A percentile compares a stretch with the other conserved stretches of the same genome.
phyloP scores from a whole-genome alignment of 306 rosid genomes.

The Pachyrhizus erosus region DNA sequence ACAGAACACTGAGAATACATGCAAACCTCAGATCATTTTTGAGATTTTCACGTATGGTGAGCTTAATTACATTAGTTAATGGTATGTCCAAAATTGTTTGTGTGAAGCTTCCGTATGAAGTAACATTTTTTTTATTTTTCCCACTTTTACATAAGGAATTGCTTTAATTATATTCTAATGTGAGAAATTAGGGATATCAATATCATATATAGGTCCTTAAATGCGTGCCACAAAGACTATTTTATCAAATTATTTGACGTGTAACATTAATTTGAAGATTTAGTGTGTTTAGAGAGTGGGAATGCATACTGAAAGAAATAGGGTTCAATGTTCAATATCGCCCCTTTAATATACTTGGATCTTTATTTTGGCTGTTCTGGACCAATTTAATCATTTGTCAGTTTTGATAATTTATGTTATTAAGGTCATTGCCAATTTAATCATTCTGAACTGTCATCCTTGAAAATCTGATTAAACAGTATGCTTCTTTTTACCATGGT shows the following conservation, averaged over 20 bases:
- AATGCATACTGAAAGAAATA: neutral
- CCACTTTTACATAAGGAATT: no score
- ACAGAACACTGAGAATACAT: no score
- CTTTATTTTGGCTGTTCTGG: neutral
- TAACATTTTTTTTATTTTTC: no score
- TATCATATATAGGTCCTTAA: slow-evolving; percentile 4
- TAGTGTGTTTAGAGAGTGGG: neutral
- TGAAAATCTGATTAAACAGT: neutral
- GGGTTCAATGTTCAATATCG: neutral
- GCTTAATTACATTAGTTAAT: no score
- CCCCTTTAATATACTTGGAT: neutral
- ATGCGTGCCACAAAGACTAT: neutral
- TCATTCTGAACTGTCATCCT: neutral
- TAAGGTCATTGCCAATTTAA: neutral
- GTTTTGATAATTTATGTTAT: neutral
- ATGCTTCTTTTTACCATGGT: slow-evolving; percentile 10
- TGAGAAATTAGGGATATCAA: neutral
- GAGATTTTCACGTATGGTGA: no score
- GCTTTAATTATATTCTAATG: neutral
- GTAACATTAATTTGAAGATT: neutral
- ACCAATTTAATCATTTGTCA: neutral
- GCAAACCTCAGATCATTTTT: no score
- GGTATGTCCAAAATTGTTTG: no score
- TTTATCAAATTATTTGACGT: neutral
- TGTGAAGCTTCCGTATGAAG: no score